Base-by-base conservation (phyloP, 345 rosid genomes). In the Syzygium jambos region DNA sequence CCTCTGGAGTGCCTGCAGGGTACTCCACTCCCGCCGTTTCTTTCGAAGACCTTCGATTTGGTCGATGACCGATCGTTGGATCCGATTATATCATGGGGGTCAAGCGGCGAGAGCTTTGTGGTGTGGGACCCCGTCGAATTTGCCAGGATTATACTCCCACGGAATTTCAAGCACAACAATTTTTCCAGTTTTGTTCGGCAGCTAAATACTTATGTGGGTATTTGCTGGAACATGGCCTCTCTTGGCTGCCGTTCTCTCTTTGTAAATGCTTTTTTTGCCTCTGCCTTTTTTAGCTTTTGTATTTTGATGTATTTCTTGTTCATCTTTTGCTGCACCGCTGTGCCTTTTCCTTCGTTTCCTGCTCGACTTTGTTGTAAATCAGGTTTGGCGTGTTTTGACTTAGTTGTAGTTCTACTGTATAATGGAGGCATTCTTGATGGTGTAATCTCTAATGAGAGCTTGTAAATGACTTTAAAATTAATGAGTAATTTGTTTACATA, bases 171-270 rank as follows among this genome's bases (percentile, higher is more conserved):
- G 95, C 99, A 98, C 92, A 94, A 94, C 89, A 98, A 98, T 84
- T 96, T 98, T 94, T 96, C 99, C 90, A 98, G 99, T 90, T 97
- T 97, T 87, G 98, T 97, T 88, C 93, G 99, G 85, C 99, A 98
- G 92, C 95, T 98, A 85, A 98, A 96, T 90, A 98, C 99, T 93
- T 98, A 96, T 87, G 99, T 98, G 89, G 91, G 99, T 96, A 97
- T 93, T 84, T 88, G 88, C 86, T 87, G 84, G 85, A 88, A 83
- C 78, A 82, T 88, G 87, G 92, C 88, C 89, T 90, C 80, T 78
- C 43, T 73, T 82, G 92, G 93, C 93, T 91, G 85, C 68, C 85
- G 89, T 85, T 87, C 56, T 27, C 87, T 46, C 27, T 92, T 84
- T 89, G 73, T 90, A 88, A 23, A 51, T 89, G 56, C 59, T 90